These are phyloP conservation scores for Bipolaris sorokiniana DNA, from an alignment of 2,329 filamentous ascomycete genomes.

Conservation along the genomic window DNA sequence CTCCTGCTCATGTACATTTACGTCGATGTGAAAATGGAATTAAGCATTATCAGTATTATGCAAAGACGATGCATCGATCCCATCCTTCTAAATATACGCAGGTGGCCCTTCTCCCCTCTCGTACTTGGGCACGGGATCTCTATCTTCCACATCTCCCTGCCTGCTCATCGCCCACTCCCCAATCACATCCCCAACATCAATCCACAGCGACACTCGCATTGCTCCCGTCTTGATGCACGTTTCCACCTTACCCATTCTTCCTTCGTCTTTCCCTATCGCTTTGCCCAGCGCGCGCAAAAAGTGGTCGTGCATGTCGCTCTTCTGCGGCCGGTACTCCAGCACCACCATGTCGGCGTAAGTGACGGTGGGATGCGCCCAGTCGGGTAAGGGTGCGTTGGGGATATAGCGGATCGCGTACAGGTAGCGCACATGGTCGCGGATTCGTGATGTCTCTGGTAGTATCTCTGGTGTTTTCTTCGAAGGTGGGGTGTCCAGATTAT, in stretches of 20 bases:
- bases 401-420: slow-evolving; percentile 16
- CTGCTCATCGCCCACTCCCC: neutral
- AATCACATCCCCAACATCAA: slow-evolving; percentile 20
- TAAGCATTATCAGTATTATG: neutral
- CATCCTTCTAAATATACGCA: slow-evolving; percentile 7
- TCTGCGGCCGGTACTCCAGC: slow-evolving; percentile 19
- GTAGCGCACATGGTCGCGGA: slow-evolving; percentile 12
- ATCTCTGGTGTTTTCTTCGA: neutral
- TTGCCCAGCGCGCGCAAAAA: slow-evolving; percentile 13
- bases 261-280: slow-evolving; percentile 16
- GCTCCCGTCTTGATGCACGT: slow-evolving; percentile 7
- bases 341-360: slow-evolving; percentile 16
- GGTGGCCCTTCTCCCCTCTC: slow-evolving; percentile 22
- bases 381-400: slow-evolving; percentile 7
- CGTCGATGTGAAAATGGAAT: neutral
- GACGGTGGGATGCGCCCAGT: slow-evolving; percentile 19
- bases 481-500: neutral
- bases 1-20: too few species aligned
- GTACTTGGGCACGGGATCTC: slow-evolving; percentile 19
- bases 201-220: slow-evolving; percentile 18
- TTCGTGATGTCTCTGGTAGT: neutral
- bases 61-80: too few species aligned
- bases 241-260: slow-evolving; percentile 24
- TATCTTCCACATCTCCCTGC: slow-evolving; percentile 4
- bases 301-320: slow-evolving; percentile 7